A percentile compares a stretch with the other conserved stretches of the same genome.
Conservation (phyloP, 768 basidiomycete genomes). For the Leccinum variicolor region DNA sequence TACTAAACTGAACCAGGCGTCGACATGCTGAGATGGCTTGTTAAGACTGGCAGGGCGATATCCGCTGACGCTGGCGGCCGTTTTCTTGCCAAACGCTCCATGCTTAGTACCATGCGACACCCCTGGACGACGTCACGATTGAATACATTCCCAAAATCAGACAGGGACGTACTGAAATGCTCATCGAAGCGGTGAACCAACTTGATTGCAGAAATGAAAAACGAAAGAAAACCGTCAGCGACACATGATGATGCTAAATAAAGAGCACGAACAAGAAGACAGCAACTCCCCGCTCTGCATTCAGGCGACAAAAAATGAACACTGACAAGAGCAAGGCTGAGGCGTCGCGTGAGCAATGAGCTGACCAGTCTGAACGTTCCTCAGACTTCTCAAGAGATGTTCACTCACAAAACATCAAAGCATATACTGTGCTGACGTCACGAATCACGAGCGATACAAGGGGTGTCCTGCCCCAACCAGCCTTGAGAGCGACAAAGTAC, state of each 20-base stretch:
- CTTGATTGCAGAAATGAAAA: background rate
- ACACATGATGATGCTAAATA: background rate
- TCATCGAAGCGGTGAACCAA: constrained; percentile 13
- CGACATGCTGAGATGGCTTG: constrained; percentile 9
- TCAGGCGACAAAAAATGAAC: background rate
- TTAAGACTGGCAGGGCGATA: background rate
- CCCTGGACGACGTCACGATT: constrained; percentile 11
- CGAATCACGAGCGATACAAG: constrained; percentile 20
- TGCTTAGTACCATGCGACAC: constrained; percentile 23
- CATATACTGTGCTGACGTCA: constrained; percentile 13
- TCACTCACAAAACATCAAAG: constrained; percentile 7
- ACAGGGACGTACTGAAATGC: constrained; percentile 9
- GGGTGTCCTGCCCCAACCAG: constrained; percentile 16
- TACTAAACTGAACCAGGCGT: background rate
- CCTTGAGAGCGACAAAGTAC: constrained; percentile 13
- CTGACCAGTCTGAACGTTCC: background rate
- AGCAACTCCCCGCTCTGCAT: constrained; percentile 1
- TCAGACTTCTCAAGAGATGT: background rate
- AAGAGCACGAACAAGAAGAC: constrained; percentile 11
- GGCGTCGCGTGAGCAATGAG: background rate
- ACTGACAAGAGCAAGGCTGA: constrained; percentile 6
- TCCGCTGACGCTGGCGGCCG: background rate
- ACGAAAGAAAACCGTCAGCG: background rate
- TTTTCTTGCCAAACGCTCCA: constrained; percentile 18
- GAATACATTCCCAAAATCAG: background rate